Evolutionary conservation across 352 stramenopile species (phyloP), one percentile per base, ranked within the genome.

Genomic region (Globisporangium abappressorium): DNA sequence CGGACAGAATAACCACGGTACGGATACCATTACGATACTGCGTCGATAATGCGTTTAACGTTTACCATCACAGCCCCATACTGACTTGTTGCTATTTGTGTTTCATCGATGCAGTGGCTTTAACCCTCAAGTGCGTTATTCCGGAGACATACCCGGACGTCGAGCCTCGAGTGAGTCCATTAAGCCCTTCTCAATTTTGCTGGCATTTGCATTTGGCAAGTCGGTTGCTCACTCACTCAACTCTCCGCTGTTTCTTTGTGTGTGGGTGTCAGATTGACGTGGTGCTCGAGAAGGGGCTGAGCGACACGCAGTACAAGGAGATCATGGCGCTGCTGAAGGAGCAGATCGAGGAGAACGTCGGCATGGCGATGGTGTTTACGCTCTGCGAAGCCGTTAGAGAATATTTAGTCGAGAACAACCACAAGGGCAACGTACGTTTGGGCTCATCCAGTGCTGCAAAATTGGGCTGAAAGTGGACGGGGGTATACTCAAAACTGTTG

Each of bases 351-450:
- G 88, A 94, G 66, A 94, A 94, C 67, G 78, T 91, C 60, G 87
- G 87, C 58, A 94, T 96, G 85, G 85, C 85, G 55, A 95, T 94
- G 86, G 89, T 94, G 66, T 96, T 92, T 74, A 93, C 85, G 57
- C 62, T 96, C 38, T 90, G 82, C 65, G 88, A 96, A 74, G 87
- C 85, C 1, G 73, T 93, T 51, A 82, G 87, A 38, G 88, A 94
- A 75, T 96, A 94, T 74, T 78, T 96, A 67, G 74, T 96, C 47
- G 87, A 96, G 69, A 92, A 96, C 79, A 96, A 96, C 74, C 79
- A 85, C 43, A 78, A 92, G 69, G 88, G 85, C 72, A 91, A 94
- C 60, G 85, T 92, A 74, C 59, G 81, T 79, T 30, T 22, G 5
- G n/a, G 0, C 28, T 11, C 24, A 14, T 38, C 26, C 34, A 41